Percentiles rank a stretch among this genome's conserved stretches.
These are phyloP conservation scores for Chrysopogon serrulatus DNA, from an alignment of 176 grass and related monocot genomes.

Conservation along the genomic window DNA sequence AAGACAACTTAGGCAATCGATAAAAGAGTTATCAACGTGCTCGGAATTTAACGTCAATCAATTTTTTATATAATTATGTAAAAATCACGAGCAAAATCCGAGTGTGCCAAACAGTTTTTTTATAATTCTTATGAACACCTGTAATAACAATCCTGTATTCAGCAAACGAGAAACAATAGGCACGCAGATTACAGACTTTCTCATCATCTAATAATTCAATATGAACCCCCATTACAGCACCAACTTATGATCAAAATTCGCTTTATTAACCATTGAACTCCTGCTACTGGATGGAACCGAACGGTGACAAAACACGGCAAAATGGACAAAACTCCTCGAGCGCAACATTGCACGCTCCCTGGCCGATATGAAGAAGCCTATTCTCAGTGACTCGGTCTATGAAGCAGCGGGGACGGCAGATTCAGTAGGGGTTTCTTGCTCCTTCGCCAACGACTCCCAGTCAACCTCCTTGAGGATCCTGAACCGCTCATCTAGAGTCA, in stretches of 20 bases:
- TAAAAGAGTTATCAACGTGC: background rate
- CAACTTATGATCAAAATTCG: background rate
- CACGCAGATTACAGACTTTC: background rate
- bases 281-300: background rate
- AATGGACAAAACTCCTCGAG: background rate
- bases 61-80: background rate
- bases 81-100: background rate
- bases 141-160: background rate
- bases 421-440: conserved; percentile 38
- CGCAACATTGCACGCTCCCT: background rate
- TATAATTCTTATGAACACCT: background rate
- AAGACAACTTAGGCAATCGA: no score
- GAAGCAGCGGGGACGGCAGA: conserved; percentile 28
- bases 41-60: background rate
- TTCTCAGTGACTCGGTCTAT: background rate
- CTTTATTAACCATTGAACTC: background rate
- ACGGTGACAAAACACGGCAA: background rate
- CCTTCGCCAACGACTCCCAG: conserved; percentile 61
- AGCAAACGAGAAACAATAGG: background rate
- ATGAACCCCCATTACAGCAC: background rate
- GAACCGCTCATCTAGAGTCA: conserved; percentile 74
- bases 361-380: background rate
- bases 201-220: background rate
- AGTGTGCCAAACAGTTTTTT: background rate
- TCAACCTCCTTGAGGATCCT: conserved; percentile 65